A percentile compares a stretch with the other conserved stretches of the same genome.
phyloP scores from a whole-genome alignment of 1,284 basidiomycete genomes.

The Puccinia hordei region DNA sequence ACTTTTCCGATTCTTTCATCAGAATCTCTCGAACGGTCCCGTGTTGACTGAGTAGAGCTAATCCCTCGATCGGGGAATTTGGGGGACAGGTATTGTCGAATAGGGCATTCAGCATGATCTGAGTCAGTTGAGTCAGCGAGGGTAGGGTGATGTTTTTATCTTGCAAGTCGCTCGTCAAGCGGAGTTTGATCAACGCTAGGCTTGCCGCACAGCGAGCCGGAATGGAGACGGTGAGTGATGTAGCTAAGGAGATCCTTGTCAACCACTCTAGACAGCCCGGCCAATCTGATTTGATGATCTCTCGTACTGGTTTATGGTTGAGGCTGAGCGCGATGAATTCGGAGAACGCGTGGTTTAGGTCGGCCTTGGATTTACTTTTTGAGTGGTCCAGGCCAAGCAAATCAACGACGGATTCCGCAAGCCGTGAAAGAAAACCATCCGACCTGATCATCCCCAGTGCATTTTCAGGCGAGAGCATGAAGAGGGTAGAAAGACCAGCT shows the following conservation, averaged over 20 bases:
- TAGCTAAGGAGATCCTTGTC: neutral
- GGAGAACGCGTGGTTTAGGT: slow-evolving; percentile 26
- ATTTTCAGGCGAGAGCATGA: slow-evolving; percentile 6
- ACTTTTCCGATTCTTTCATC: slow-evolving; percentile 12
- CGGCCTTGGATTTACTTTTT: slow-evolving; percentile 21
- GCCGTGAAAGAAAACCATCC: slow-evolving; percentile 25
- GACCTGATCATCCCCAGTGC: slow-evolving; percentile 7
- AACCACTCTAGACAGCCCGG: slow-evolving; percentile 31
- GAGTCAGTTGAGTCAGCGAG: neutral
- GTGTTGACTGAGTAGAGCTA: slow-evolving; percentile 29
- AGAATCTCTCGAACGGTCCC: slow-evolving; percentile 17
- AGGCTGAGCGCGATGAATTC: slow-evolving; percentile 26
- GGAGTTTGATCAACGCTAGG: slow-evolving; percentile 22
- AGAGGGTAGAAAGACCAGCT: slow-evolving; percentile 1
- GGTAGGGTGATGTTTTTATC: slow-evolving; percentile 4
- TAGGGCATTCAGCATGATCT: slow-evolving; percentile 3
- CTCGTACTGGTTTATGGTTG: slow-evolving; percentile 14
- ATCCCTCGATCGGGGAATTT: slow-evolving; percentile 20
- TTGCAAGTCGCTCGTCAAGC: slow-evolving; percentile 11
- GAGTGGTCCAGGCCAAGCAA: slow-evolving; percentile 2
- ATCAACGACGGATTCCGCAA: slow-evolving; percentile 29
- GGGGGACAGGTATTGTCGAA: neutral
- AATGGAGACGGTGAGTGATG: neutral
- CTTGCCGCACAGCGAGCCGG: slow-evolving; percentile 17
- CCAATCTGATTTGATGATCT: slow-evolving; percentile 26